Conservation (phyloP, 2,329 filamentous ascomycete genomes). For the Xylaria sp. region DNA sequence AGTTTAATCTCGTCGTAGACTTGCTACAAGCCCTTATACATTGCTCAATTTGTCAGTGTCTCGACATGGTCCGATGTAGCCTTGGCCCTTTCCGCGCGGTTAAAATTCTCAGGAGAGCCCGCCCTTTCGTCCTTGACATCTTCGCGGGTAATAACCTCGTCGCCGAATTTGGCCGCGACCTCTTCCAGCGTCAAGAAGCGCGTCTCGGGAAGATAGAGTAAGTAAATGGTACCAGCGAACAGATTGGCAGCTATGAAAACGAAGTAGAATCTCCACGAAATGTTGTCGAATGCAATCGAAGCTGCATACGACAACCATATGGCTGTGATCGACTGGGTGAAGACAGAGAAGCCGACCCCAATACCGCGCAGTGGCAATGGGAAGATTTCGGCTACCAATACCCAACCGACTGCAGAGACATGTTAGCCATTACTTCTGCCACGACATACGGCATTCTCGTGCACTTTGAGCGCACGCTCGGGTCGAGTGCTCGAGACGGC, state of each 20-base stretch:
- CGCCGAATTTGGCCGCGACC: slow-evolving; percentile 51
- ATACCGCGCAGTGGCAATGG: slow-evolving; percentile 46
- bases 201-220: slow-evolving; percentile 52
- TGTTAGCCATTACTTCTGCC: slow-evolving; percentile 12
- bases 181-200: slow-evolving; percentile 50
- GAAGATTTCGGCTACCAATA: slow-evolving; percentile 48
- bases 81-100: not conserved
- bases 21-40: slow-evolving; percentile 4
- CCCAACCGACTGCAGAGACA: slow-evolving; percentile 44
- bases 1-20: not conserved
- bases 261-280: slow-evolving; percentile 50
- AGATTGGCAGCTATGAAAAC: slow-evolving; percentile 51
- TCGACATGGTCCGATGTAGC: slow-evolving; percentile 13
- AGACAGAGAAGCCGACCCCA: slow-evolving; percentile 46
- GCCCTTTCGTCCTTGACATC: slow-evolving; percentile 5
- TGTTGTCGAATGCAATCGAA: slow-evolving; percentile 46
- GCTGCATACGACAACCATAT: slow-evolving; percentile 50
- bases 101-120: not conserved
- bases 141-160: slow-evolving; percentile 39
- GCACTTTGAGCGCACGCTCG: not conserved
- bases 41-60: slow-evolving; percentile 5
- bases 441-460: not conserved
- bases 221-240: slow-evolving; percentile 48
- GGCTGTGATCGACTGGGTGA: slow-evolving; percentile 47
- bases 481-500: not conserved